Evolutionary conservation across 2,329 filamentous ascomycete species (phyloP), one percentile per base, ranked within the genome.

Genomic region (Phialophora expanda): DNA sequence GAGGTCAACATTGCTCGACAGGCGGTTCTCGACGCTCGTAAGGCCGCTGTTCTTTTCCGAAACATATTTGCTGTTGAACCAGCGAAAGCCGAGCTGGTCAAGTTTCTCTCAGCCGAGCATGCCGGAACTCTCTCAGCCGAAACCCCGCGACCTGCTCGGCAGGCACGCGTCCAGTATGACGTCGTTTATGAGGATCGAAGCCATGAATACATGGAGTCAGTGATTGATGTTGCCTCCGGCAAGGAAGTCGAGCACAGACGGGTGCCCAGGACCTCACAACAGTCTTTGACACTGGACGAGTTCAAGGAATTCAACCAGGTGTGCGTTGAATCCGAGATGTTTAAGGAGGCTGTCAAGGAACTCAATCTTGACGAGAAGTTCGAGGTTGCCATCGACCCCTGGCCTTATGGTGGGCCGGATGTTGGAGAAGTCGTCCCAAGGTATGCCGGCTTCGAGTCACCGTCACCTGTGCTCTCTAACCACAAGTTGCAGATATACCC

Each of bases 111-210:
- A 0, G 73, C 82, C 2, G 83, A 85, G 69, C 82, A 84, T 58
- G 77, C 78, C n/a, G 77, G 78, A 8, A 74, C 75, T 11, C 61
- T 79, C 48, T 77, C 75, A 24, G 73, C 75, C 17, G 76, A 76
- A 0, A 81, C 80, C 1, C 80, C 80, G 12, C 77, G 80, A 3
- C 84, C 84, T 7, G 77, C 81, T 6, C 80, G 85, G 28, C 72
- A 84, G 57, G 85, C 84, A 2, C 79, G 82, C 53, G 82, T 83
- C 46, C 81, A 84, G 68, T 88, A 87, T 75, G 84, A 84, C 74
- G 80, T 87, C 55, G 80, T 86, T 64, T 81, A 83, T 1, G 73
- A 75, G 6, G 81, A 85, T 50, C 83, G 81, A 53, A 76, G 82
- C 17, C 82, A 83, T n/a, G 81, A 83, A 64, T 87, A 86, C 69